A percentile compares a stretch with the other conserved stretches of the same genome.
Conservation (phyloP, 192 early-diverging fungal species). For the Backusella liffmaniae region DNA sequence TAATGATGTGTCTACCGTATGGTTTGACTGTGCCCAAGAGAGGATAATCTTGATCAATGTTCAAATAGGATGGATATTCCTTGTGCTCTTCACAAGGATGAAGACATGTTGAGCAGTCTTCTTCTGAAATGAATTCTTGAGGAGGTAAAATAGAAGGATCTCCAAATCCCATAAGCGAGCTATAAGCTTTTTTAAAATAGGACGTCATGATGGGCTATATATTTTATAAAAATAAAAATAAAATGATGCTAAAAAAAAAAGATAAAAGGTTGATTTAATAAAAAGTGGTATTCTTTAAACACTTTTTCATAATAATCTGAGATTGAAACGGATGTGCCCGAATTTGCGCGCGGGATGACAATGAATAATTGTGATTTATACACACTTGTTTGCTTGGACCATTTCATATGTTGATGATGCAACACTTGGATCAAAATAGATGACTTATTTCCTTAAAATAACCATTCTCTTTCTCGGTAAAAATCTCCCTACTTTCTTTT, state of each 20-base stretch:
- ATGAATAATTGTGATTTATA: neutral
- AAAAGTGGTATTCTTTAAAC: neutral
- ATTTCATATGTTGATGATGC: neutral
- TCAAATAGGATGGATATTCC: slow-evolving; percentile 40
- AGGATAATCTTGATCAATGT: slow-evolving; percentile 40
- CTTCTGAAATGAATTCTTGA: slow-evolving; percentile 16
- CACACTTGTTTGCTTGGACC: neutral
- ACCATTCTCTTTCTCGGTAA: too few species aligned
- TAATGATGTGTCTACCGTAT: slow-evolving; percentile 46
- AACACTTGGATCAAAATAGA: neutral
- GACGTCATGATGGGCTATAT: neutral
- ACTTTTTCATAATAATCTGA: neutral
- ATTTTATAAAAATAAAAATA: neutral
- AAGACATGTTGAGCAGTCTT: slow-evolving; percentile 40
- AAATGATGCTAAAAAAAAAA: neutral
- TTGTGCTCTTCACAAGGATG: slow-evolving; percentile 28
- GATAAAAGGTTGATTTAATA: neutral
- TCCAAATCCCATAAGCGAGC: neutral
- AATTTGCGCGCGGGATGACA: neutral
- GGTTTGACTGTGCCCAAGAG: slow-evolving; percentile 41
- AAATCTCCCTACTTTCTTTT: too few species aligned
- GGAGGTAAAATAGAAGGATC: slow-evolving; percentile 2
- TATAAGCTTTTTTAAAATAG: neutral
- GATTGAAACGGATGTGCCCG: neutral
- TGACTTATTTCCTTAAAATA: neutral